phyloP scores from a whole-genome alignment of 2,329 filamentous ascomycete genomes.

The Fusarium scirpi region DNA sequence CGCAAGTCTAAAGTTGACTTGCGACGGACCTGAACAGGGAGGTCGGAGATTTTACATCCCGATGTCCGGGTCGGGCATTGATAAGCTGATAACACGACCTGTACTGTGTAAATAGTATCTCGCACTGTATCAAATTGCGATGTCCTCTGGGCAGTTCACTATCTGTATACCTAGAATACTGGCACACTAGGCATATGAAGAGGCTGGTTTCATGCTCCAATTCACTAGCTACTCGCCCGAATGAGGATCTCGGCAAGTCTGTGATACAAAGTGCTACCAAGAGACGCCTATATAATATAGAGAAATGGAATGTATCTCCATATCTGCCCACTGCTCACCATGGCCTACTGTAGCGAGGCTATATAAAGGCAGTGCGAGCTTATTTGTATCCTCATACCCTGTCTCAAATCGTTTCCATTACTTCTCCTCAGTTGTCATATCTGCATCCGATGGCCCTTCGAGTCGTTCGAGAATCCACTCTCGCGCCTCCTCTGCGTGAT shows the following conservation, averaged over 20 bases:
- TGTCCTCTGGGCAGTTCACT: not conserved
- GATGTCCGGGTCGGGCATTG: constrained; percentile 24
- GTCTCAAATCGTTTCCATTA: constrained; percentile 26
- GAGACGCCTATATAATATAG: constrained; percentile 7
- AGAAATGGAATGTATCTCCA: constrained; percentile 8
- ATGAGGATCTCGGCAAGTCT: not conserved
- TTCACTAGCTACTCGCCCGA: no score
- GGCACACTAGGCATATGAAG: not conserved
- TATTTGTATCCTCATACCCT: not conserved
- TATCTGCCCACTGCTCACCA: not conserved
- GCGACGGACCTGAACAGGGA: constrained; percentile 8
- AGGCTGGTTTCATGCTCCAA: no score
- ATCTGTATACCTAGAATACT: not conserved
- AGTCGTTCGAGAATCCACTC: constrained; percentile 63
- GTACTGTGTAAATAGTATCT: not conserved
- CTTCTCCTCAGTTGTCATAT: constrained; percentile 65
- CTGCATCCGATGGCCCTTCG: constrained; percentile 51
- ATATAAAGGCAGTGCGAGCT: not conserved
- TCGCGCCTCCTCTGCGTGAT: constrained; percentile 64
- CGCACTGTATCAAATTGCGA: not conserved
- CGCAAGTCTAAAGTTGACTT: constrained; percentile 20
- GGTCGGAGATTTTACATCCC: constrained; percentile 43
- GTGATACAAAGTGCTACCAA: not conserved
- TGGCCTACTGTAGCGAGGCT: not conserved
- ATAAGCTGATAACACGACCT: constrained; percentile 31